A percentile compares a stretch with the other conserved stretches of the same genome.
These are phyloP conservation scores for Luvunga scandens DNA, from an alignment of 345 rosid species.

Conservation along the genomic window DNA sequence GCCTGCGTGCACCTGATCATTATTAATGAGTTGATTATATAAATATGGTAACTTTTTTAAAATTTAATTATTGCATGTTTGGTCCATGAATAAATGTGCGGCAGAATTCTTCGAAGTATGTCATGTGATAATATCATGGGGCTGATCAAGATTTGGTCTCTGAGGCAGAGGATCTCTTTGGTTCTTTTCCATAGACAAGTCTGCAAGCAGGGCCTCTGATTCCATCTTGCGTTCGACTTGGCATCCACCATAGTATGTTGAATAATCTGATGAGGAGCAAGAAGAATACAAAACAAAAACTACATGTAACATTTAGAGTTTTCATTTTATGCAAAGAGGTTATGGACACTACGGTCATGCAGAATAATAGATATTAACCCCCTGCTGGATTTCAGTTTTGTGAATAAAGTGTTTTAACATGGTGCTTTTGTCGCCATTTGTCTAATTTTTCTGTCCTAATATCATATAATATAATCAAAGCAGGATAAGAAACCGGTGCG, in stretches of 20 bases:
- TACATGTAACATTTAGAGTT: background rate
- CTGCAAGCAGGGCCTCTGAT: conserved; percentile 39
- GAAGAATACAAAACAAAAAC: conserved; percentile 11
- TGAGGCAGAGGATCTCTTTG: conserved; percentile 25
- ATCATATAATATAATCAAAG: no score
- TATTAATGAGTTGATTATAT: no score
- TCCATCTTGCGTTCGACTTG: conserved; percentile 24
- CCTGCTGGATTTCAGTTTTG: no score
- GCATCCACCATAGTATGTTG: conserved; percentile 30
- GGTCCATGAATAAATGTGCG: conserved; percentile 28
- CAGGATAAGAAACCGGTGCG: no score
- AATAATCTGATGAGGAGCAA: conserved; percentile 16
- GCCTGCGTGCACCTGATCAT: no score
- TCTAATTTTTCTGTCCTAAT: no score
- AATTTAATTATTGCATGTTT: background rate
- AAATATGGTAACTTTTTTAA: background rate
- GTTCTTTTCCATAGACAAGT: conserved; percentile 37
- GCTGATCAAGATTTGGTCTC: background rate
- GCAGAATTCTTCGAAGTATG: conserved; percentile 22
- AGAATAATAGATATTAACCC: no score
- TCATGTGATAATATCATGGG: conserved; percentile 29
- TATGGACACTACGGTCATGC: no score
- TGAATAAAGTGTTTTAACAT: no score
- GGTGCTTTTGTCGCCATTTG: no score
- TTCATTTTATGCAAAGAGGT: no score